These are phyloP conservation scores for Ceriops zippeliana DNA, from an alignment of 345 rosid genomes.

Conservation along the genomic window DNA sequence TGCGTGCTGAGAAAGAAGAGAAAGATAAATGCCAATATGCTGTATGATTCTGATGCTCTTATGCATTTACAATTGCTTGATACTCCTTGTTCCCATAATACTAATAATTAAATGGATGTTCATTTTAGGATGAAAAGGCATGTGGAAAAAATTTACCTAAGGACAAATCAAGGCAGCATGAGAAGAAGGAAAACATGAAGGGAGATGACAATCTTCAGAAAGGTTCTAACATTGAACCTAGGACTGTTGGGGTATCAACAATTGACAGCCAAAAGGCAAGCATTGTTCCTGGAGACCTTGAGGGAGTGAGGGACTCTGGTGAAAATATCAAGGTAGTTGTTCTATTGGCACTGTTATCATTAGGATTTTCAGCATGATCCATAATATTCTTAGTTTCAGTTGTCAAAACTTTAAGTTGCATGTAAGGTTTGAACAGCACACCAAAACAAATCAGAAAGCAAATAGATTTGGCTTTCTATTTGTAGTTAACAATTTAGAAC, in stretches of 20 bases:
- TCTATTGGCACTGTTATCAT: conserved; percentile 5
- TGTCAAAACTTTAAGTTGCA: conserved; percentile 1
- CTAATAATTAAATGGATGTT: conserved; percentile 8
- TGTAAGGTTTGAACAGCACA: not conserved
- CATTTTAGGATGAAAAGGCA: conserved; percentile 41
- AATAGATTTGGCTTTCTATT: not conserved
- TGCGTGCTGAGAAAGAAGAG: conserved; percentile 41
- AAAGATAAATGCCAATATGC: conserved; percentile 42
- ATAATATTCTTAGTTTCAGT: not conserved
- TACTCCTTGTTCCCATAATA: conserved; percentile 2
- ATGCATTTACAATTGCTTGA: not conserved
- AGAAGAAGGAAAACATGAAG: conserved; percentile 27
- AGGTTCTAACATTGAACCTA: conserved; percentile 29
- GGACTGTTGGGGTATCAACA: conserved; percentile 21
- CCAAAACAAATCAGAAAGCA: not conserved
- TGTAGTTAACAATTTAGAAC: not conserved
- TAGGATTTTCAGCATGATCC: not conserved
- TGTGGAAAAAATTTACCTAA: conserved; percentile 30
- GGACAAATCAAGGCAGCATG: conserved; percentile 27
- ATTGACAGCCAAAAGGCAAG: conserved; percentile 33
- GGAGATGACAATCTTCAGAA: conserved; percentile 22
- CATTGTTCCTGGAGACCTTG: conserved; percentile 22
- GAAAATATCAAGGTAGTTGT: conserved; percentile 51
- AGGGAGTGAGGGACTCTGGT: conserved; percentile 23
- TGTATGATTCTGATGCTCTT: conserved; percentile 30